Evolutionary conservation across 129 eudicot species (phyloP).

Genomic region (Solidago caesia): DNA sequence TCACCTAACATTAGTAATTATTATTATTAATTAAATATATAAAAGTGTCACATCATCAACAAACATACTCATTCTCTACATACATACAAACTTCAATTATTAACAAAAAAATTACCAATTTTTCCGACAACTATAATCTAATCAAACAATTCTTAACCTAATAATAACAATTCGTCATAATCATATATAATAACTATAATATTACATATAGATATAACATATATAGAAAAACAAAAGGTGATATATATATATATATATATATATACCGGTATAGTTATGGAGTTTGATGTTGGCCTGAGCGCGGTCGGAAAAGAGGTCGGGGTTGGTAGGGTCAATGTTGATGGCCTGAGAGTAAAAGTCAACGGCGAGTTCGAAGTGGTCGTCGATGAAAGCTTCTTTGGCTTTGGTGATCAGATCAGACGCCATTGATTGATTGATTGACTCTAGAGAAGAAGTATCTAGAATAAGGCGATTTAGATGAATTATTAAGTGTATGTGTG

Average conservation of each 20-base stretch:
- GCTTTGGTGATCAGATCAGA: conserved; percentile 64
- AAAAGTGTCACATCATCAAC: too few relatives aligned
- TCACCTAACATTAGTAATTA: too few relatives aligned
- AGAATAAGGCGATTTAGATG: too few relatives aligned
- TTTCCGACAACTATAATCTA: too few relatives aligned
- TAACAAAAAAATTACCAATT: too few relatives aligned
- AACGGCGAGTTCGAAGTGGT: conserved; percentile 77
- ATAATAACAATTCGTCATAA: too few relatives aligned
- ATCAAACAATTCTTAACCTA: too few relatives aligned
- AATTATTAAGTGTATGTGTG: not conserved
- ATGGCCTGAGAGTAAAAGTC: conserved; percentile 78
- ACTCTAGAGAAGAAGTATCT: too few relatives aligned
- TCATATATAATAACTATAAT: not conserved
- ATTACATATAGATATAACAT: not conserved
- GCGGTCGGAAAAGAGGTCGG: conserved; percentile 65
- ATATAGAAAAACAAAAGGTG: not conserved
- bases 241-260: not conserved
- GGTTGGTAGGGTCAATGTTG: conserved; percentile 42
- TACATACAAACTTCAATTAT: too few relatives aligned
- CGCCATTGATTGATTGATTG: conserved; percentile 46
- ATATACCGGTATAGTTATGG: conserved; percentile 60
- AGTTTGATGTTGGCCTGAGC: conserved; percentile 83
- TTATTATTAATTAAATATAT: too few relatives aligned
- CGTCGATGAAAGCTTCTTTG: conserved; percentile 81
- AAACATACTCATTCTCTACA: too few relatives aligned